These are phyloP conservation scores for Gracilaria domingensis DNA, from an alignment of 23 red algal genomes.

Conservation along the genomic window DNA sequence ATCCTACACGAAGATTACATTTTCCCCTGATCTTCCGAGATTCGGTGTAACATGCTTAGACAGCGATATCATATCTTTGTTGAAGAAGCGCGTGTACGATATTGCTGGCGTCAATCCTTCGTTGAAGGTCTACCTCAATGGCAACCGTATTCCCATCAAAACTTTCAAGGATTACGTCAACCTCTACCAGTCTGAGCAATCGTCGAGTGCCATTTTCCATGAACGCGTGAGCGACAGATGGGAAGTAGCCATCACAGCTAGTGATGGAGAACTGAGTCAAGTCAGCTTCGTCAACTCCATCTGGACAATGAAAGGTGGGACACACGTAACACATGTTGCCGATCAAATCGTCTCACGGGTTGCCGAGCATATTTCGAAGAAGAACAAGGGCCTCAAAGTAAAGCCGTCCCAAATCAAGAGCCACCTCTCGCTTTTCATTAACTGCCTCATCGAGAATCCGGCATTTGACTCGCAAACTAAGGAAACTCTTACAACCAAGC, in stretches of 20 bases:
- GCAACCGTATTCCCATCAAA: constrained; percentile 70
- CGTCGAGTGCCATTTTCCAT: constrained; percentile 62
- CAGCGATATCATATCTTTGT: constrained; percentile 84
- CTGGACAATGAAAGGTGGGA: constrained; percentile 99
- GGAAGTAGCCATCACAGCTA: constrained; percentile 91
- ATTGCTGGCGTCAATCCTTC: constrained; percentile 89
- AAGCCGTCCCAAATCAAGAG: constrained; percentile 94
- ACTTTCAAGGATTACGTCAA: constrained; percentile 95
- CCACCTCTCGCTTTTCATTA: constrained; percentile 91
- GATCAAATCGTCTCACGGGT: constrained; percentile 85
- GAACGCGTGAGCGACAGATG: constrained; percentile 79
- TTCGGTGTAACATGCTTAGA: constrained; percentile 94
- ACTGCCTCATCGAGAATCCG: constrained; percentile 95
- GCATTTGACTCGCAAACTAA: constrained; percentile 99
- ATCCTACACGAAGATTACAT: constrained; percentile 89
- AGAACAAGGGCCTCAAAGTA: constrained; percentile 90
- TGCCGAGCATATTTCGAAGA: constrained; percentile 89
- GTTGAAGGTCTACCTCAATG: constrained; percentile 88
- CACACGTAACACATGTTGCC: constrained; percentile 91
- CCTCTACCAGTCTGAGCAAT: constrained; percentile 77
- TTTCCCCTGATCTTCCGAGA: constrained; percentile 87
- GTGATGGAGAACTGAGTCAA: constrained; percentile 92
- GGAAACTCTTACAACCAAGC: constrained; percentile 88
- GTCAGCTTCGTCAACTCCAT: constrained; percentile 99
- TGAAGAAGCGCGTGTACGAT: constrained; percentile 96